Base-by-base conservation (phyloP, 129 eudicot species). In the Pittosporum tobira region DNA sequence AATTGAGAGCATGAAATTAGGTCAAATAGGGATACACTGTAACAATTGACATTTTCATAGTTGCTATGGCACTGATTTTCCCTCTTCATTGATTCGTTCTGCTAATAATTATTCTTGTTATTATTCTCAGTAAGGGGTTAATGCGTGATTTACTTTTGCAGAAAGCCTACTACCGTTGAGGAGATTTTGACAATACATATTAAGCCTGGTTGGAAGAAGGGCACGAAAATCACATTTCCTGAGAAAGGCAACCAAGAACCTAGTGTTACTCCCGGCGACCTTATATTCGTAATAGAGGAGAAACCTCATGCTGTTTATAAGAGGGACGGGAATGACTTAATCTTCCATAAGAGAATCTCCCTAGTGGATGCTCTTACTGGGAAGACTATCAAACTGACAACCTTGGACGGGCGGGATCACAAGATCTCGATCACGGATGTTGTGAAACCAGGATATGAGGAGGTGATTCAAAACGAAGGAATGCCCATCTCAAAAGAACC, bases 151-250 rank as follows among this genome's bases (percentile, higher is more conserved):
- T 56, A 48, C 66, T 51, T 50, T 70, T 75, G 81, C 88, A 87
- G 96, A 22, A 83, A 74, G 66, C 93, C 84, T 55, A 79, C 66
- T 38, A 75, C 88, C 15, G 83, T 87, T 24, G 96, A 87, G 70
- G 96, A 87, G 78, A 76, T 87, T 44, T 51, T 87, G 59, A 71
- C 84, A 16, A 87, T 87, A 63, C 75, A 80, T 62, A 87, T 87
- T 30, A 80, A 87, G 72, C 96, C 96, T 0, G 96, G 96, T 26
- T 87, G 96, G 96, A 87, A 87, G 68, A 83, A 83, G 46, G 96
- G 96, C 27, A 87, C 96, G 14, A 87, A 81, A 66, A 87, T 87
- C 51, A 87, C 96, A 31, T 87, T 87, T 66, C 96, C 96, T 0
- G 93, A 83, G 68, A 87, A 87, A 75, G 96, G 96, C 34, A 83